Conservation (phyloP, 345 rosid genomes). For the Cardamine resedifolia region DNA sequence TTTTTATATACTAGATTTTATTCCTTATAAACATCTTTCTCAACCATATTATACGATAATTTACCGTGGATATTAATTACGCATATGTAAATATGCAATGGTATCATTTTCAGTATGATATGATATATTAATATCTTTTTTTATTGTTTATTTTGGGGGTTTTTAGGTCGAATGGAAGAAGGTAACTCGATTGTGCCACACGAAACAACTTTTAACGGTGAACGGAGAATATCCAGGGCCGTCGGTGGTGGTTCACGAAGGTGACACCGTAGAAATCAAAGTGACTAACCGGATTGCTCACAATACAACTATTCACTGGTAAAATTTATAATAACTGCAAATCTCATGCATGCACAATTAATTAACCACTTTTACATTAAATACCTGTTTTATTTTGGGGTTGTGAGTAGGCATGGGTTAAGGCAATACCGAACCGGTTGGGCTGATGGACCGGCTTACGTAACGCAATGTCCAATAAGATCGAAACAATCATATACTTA, state of each 20-base stretch:
- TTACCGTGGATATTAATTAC: neutral
- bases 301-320: slow-evolving; percentile 69
- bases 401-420: slow-evolving; percentile 57
- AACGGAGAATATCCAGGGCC: slow-evolving; percentile 72
- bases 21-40: neutral
- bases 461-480: slow-evolving; percentile 66
- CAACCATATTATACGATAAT: neutral
- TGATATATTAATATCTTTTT: neutral
- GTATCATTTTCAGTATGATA: neutral
- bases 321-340: neutral
- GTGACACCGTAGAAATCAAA: slow-evolving; percentile 60
- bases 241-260: slow-evolving; percentile 61
- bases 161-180: slow-evolving; percentile 52
- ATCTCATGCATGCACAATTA: slow-evolving; percentile 26
- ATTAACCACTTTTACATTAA: neutral
- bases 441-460: slow-evolving; percentile 73
- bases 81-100: neutral
- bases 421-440: slow-evolving; percentile 62
- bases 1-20: neutral
- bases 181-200: slow-evolving; percentile 56
- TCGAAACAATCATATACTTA: slow-evolving; percentile 55
- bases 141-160: neutral
- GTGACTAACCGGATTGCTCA: slow-evolving; percentile 48
- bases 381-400: neutral
- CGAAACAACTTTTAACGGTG: slow-evolving; percentile 60